A percentile compares a stretch with the other conserved stretches of the same genome.
phyloP scores from a whole-genome alignment of 306 rosid genomes.

The Hippophae gyantsensis region DNA sequence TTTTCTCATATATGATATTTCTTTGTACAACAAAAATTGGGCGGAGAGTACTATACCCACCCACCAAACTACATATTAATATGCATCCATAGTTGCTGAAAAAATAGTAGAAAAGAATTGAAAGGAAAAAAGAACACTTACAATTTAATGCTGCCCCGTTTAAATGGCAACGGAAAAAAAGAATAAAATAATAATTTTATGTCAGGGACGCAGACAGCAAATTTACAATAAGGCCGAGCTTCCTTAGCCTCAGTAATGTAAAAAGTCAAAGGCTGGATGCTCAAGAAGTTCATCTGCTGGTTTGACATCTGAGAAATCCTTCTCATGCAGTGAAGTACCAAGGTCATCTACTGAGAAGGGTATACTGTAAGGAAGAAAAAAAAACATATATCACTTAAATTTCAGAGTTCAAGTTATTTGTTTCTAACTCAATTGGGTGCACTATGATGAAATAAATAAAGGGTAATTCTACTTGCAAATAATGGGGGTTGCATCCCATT shows the following conservation, averaged over 20 bases:
- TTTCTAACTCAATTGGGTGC: neutral
- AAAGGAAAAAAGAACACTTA: constrained; percentile 23
- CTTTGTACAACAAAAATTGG: constrained; percentile 48
- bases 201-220: constrained; percentile 27
- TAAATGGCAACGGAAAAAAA: constrained; percentile 18
- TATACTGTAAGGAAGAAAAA: constrained; percentile 45
- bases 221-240: constrained; percentile 50
- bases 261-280: constrained; percentile 88
- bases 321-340: constrained; percentile 71
- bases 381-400: constrained; percentile 4
- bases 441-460: no score
- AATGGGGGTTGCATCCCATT: no score
- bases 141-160: constrained; percentile 32
- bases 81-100: constrained; percentile 26
- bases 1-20: constrained; percentile 14
- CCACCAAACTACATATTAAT: constrained; percentile 30
- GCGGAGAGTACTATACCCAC: constrained; percentile 34
- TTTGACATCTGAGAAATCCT: constrained; percentile 77
- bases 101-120: constrained; percentile 18
- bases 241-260: constrained; percentile 63
- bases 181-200: constrained; percentile 72
- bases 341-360: constrained; percentile 98
- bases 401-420: neutral
- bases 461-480: no score
- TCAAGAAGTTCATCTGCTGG: constrained; percentile 77